phyloP scores from a whole-genome alignment of 345 rosid species.

The Eucalyptus camaldulensis region DNA sequence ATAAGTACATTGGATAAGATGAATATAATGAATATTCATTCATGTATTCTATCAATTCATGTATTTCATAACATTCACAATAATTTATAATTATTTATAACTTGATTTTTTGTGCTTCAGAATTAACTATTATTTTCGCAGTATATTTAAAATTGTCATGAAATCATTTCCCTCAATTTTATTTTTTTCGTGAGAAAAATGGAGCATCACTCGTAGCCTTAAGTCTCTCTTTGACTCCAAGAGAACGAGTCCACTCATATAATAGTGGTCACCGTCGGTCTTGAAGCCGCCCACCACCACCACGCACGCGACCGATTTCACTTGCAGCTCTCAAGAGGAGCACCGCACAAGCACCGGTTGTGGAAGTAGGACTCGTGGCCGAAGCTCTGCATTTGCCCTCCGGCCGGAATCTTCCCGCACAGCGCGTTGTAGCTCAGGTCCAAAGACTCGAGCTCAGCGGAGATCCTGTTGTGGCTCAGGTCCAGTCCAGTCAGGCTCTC shows the following conservation, averaged over 20 bases:
- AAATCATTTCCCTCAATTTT: too few species aligned
- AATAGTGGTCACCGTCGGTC: not conserved
- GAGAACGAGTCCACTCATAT: not conserved
- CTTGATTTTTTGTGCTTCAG: fast-evolving
- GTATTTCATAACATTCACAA: too few species aligned
- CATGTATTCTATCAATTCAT: too few species aligned
- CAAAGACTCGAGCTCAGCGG: not conserved
- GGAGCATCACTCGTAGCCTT: not conserved
- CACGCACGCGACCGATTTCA: not conserved
- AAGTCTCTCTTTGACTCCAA: not conserved
- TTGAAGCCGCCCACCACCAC: not conserved
- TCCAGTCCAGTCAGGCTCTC: not conserved
- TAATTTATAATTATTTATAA: too few species aligned
- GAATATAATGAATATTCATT: too few species aligned
- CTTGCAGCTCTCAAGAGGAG: not conserved
- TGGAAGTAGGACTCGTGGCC: not conserved
- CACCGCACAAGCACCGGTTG: not conserved
- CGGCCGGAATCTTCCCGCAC: not conserved
- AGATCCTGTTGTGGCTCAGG: not conserved
- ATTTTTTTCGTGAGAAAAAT: not conserved
- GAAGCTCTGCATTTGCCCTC: not conserved
- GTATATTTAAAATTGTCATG: fast-evolving
- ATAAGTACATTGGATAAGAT: too few species aligned
- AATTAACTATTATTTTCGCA: fast-evolving
- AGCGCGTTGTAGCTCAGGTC: not conserved